A percentile compares a stretch with the other conserved stretches of the same genome.
Evolutionary conservation across 768 basidiomycete genomes (phyloP).

Genomic region (Mycena polygramma): DNA sequence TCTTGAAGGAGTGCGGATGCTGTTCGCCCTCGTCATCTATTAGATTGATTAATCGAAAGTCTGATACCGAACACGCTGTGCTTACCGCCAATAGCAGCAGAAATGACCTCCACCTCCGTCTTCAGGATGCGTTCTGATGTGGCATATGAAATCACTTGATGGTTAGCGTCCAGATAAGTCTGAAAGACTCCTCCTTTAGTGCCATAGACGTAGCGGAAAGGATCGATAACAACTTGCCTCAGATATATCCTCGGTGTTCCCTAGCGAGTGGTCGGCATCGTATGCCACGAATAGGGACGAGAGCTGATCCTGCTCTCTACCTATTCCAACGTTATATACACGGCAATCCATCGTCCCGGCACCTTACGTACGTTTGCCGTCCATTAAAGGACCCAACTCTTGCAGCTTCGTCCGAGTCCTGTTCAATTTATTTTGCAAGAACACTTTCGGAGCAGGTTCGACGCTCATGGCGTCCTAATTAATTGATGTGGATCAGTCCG

Average conservation of each 20-base stretch:
- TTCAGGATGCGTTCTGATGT: constrained; percentile 70
- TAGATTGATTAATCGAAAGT: constrained; percentile 24
- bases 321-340: constrained; percentile 47
- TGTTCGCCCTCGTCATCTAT: constrained; percentile 81
- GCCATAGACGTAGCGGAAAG: constrained; percentile 24
- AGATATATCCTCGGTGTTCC: constrained; percentile 68
- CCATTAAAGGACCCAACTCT: constrained; percentile 70
- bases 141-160: constrained; percentile 67
- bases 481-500: constrained; percentile 21
- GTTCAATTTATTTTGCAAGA: constrained; percentile 83
- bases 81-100: constrained; percentile 74
- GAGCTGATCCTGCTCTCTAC: constrained; percentile 67
- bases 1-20: constrained; percentile 85
- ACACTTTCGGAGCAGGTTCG: constrained; percentile 79
- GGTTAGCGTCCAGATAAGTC: constrained; percentile 74
- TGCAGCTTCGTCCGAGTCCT: constrained; percentile 71
- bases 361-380: constrained; percentile 68
- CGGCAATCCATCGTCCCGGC: constrained; percentile 6
- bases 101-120: constrained; percentile 75
- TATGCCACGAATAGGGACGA: constrained; percentile 61
- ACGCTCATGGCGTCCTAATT: constrained; percentile 70
- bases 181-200: constrained; percentile 46
- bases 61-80: background rate
- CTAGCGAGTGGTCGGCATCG: constrained; percentile 61
- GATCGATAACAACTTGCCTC: constrained; percentile 57